phyloP scores from a whole-genome alignment of 768 basidiomycete species.

The Lactarius pseudohatsudake region DNA sequence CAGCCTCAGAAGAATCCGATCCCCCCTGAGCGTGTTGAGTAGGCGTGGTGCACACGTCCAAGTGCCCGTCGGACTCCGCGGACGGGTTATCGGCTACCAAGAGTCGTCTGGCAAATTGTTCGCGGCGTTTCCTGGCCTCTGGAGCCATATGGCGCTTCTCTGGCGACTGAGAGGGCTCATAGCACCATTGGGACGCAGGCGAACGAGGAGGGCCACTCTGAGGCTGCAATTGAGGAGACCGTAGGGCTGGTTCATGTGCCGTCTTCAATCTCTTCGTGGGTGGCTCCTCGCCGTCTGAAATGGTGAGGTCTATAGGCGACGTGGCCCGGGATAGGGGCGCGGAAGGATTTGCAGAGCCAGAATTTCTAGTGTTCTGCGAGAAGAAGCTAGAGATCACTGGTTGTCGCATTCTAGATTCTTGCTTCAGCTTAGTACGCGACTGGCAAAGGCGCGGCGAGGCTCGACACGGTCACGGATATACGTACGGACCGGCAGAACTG shows the following conservation, averaged over 20 bases:
- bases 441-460: too few species aligned
- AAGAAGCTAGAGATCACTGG: conserved; percentile 27
- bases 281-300: conserved; percentile 25
- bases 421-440: conserved; percentile 5
- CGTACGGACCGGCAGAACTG: not conserved
- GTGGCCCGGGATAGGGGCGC: conserved; percentile 9
- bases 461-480: not conserved
- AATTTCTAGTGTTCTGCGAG: conserved; percentile 3
- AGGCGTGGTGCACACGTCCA: not conserved
- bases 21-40: conserved; percentile 16
- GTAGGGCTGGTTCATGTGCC: conserved; percentile 4
- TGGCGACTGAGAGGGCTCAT: conserved; percentile 22
- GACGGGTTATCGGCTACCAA: conserved; percentile 18
- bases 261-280: conserved; percentile 24
- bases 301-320: conserved; percentile 27
- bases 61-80: not conserved
- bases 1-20: conserved; percentile 38
- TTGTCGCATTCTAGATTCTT: conserved; percentile 24
- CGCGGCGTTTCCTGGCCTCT: conserved; percentile 17
- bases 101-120: conserved; percentile 24
- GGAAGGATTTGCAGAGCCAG: not conserved
- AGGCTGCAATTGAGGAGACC: conserved; percentile 3
- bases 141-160: conserved; percentile 18
- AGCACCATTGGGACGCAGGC: conserved; percentile 24
- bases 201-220: not conserved